Evolutionary conservation across 257 asterid species (phyloP).

Genomic region (Solanum appendiculatum): DNA sequence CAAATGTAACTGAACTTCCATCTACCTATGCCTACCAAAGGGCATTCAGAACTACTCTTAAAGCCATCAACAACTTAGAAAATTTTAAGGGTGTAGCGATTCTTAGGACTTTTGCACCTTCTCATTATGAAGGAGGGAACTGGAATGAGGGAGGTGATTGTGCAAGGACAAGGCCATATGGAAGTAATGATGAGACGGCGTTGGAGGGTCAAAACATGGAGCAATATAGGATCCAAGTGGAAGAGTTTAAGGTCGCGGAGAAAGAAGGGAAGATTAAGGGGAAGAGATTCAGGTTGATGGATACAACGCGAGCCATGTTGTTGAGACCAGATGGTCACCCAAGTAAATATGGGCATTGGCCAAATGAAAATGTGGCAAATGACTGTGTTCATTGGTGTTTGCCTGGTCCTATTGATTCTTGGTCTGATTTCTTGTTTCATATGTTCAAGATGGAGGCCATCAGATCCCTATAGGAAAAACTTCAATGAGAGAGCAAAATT

Average conservation of each 20-base stretch:
- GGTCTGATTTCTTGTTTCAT: conserved; percentile 35
- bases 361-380: conserved; percentile 16
- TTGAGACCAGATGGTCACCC: conserved; percentile 46
- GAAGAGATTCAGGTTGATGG: conserved; percentile 19
- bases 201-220: conserved; percentile 12
- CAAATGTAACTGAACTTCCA: conserved; percentile 3
- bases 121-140: conserved; percentile 7
- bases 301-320: conserved; percentile 25
- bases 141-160: conserved; percentile 35
- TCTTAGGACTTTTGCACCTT: conserved; percentile 4
- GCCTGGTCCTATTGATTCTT: conserved; percentile 37
- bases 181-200: conserved; percentile 12
- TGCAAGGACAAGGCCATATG: conserved; percentile 16
- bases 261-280: conserved; percentile 20
- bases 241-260: conserved; percentile 25
- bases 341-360: conserved; percentile 21
- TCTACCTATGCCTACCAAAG: conserved; percentile 12
- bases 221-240: conserved; percentile 20
- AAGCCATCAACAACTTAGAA: conserved; percentile 1
- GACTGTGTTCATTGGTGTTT: conserved; percentile 44
- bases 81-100: not conserved
- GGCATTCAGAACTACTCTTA: conserved; percentile 15
- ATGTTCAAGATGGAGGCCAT: conserved; percentile 35
- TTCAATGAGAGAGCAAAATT: not conserved
- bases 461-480: conserved; percentile 5